phyloP scores from a whole-genome alignment of 192 early-diverging fungal genomes.

The Coemansia sp. region DNA sequence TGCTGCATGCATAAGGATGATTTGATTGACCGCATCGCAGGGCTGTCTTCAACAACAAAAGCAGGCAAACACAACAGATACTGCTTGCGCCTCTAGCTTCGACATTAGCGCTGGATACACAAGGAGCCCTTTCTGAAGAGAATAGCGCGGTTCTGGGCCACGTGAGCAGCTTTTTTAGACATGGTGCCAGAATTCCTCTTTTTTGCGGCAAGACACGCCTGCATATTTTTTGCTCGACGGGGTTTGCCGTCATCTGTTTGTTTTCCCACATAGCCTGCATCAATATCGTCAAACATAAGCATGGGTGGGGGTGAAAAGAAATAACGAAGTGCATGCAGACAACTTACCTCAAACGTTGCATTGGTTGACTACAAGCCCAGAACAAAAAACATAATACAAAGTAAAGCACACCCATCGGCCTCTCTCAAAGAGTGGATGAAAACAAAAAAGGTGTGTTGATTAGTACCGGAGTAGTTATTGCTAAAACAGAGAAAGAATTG shows the following conservation, averaged over 20 bases:
- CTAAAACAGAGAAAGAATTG: neutral
- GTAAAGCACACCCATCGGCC: neutral
- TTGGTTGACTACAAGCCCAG: conserved; percentile 39
- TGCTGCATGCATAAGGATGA: neutral
- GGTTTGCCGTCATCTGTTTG: neutral
- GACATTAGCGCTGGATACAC: neutral
- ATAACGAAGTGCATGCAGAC: neutral
- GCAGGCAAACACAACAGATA: too few species aligned
- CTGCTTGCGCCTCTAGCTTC: too few species aligned
- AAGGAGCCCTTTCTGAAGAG: neutral
- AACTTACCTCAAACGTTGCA: conserved; percentile 45
- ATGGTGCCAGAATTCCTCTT: neutral
- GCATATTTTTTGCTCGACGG: neutral
- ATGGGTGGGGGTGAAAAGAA: conserved; percentile 1
- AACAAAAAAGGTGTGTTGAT: neutral
- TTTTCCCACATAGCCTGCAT: conserved; percentile 5
- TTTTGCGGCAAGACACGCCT: neutral
- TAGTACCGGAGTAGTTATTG: neutral
- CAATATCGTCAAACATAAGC: neutral
- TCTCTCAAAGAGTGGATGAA: conserved; percentile 1
- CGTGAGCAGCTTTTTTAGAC: neutral
- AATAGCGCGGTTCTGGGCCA: neutral
- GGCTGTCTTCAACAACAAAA: neutral
- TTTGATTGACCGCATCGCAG: neutral
- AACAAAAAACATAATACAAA: neutral